Base-by-base conservation (phyloP, 2,329 filamentous ascomycete species). In the Beauveria asiatica region DNA sequence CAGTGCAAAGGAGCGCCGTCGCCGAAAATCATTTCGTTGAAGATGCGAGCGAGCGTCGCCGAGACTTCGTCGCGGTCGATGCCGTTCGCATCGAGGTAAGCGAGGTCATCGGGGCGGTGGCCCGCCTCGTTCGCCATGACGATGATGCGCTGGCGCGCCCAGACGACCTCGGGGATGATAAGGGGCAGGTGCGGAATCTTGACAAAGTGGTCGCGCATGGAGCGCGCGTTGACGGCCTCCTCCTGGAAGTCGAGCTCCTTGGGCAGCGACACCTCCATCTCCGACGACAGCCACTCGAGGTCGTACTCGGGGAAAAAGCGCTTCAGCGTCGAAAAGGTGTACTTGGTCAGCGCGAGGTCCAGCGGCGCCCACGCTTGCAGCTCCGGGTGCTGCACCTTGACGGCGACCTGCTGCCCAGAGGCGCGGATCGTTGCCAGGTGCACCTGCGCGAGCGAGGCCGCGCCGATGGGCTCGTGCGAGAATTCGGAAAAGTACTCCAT, bases 1-100 rank as follows among this genome's bases (percentile, higher is more conserved):
- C 94, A 99, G 76, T 99, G 94, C 44, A 99, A 77, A 0, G 94
- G 92, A 0, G 93, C 93, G 62, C 87, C 83, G 57, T 87, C 83
- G 53, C 93, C 92, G 66, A 99, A 99, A 66, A 99, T 97, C 94
- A 99, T 99, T 72, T 97, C 92, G 78, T 99, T 99, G 81, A 99
- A 99, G 62, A 99, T 91, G 62, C 87, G 86, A 0, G 94, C 88
- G 4, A 99, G 79, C 0, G 92, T 89, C 1, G 93, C 92, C 0
- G 92, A 96, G 5, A 99, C 94, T 73, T 97, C 93, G 70, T 97
- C 94, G 21, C 94, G 86, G 73, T 96, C 91, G 70, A 99, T 99
- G 61, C 84, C 83, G 70, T 95, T 89, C 7, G 81, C 78, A 72
- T 97, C 94, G 3, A 99, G 79, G 70, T 89, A 97, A 17, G 84